A percentile compares a stretch with the other conserved stretches of the same genome.
These are phyloP conservation scores for Mesostigma viride DNA, from an alignment of 139 green algal genomes.

Conservation along the genomic window DNA sequence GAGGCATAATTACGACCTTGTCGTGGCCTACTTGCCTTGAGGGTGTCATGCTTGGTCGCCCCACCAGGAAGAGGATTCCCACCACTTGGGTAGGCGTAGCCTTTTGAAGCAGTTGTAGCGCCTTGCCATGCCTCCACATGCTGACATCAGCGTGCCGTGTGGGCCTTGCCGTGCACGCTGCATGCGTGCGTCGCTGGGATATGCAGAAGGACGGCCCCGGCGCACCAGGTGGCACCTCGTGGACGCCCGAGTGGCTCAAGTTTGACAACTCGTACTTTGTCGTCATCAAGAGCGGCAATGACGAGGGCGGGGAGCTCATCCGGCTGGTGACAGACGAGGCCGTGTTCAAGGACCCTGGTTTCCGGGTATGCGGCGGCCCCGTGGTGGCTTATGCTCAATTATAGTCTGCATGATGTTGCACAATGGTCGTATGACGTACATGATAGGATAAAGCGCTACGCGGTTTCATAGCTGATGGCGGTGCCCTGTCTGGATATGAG, in stretches of 20 bases:
- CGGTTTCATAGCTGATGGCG: not conserved
- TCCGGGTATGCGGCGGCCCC: slow-evolving; percentile 44
- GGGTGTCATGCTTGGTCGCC: no score
- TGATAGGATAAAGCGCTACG: not conserved
- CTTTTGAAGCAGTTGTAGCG: no score
- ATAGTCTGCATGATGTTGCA: no score
- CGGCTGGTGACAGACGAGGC: slow-evolving; percentile 73
- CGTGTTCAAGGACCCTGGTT: slow-evolving; percentile 73
- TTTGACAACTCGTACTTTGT: slow-evolving; percentile 83
- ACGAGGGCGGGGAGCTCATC: slow-evolving; percentile 75
- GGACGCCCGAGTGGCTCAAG: slow-evolving; percentile 79
- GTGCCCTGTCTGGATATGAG: not conserved
- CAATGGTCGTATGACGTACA: no score
- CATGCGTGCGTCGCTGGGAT: slow-evolving; percentile 39
- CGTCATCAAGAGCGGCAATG: slow-evolving; percentile 33
- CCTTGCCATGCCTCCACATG: no score
- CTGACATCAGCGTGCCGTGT: no score
- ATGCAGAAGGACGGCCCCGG: slow-evolving; percentile 61
- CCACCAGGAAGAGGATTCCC: no score
- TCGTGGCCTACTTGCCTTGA: no score
- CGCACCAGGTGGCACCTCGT: slow-evolving; percentile 56
- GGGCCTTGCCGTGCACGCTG: no score
- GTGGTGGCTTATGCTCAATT: no score
- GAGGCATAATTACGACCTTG: no score
- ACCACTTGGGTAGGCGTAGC: no score